These are phyloP conservation scores for Hippophae rhamnoides DNA, from an alignment of 306 rosid genomes.

Conservation along the genomic window DNA sequence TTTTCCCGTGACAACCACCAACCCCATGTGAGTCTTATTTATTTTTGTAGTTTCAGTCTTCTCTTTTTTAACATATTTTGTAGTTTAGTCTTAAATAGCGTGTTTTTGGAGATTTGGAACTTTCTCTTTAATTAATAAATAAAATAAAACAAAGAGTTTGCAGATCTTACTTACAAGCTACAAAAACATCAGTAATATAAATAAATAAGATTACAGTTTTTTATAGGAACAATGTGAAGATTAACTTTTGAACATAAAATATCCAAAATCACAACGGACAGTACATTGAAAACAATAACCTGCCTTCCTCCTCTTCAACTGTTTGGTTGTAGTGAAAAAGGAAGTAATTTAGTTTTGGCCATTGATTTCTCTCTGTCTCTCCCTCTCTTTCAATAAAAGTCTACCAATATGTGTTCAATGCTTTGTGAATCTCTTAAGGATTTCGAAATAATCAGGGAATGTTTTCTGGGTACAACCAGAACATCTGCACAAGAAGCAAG, in stretches of 20 bases:
- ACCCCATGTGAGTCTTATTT: slow-evolving; percentile 25
- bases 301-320: too few species aligned
- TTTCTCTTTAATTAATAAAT: not conserved
- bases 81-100: not conserved
- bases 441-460: slow-evolving; percentile 92
- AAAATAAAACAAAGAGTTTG: not conserved
- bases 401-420: slow-evolving; percentile 22
- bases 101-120: not conserved
- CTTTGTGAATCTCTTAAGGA: slow-evolving; percentile 64
- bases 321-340: too few species aligned
- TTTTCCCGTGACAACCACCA: slow-evolving; percentile 4
- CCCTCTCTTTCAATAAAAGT: too few species aligned
- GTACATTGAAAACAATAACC: too few species aligned
- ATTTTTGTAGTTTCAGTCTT: slow-evolving; percentile 7
- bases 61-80: slow-evolving; percentile 9
- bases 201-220: too few species aligned
- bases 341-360: too few species aligned
- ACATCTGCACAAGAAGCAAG: slow-evolving; percentile 92
- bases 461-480: slow-evolving; percentile 96
- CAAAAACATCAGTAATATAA: too few species aligned
- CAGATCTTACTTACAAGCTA: too few species aligned
- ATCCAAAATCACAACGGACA: too few species aligned
- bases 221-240: too few species aligned
- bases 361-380: too few species aligned
- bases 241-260: too few species aligned